Percentiles rank a stretch among this genome's conserved stretches.
phyloP scores from a whole-genome alignment of 352 stramenopile species.

The Phytophthora pini region DNA sequence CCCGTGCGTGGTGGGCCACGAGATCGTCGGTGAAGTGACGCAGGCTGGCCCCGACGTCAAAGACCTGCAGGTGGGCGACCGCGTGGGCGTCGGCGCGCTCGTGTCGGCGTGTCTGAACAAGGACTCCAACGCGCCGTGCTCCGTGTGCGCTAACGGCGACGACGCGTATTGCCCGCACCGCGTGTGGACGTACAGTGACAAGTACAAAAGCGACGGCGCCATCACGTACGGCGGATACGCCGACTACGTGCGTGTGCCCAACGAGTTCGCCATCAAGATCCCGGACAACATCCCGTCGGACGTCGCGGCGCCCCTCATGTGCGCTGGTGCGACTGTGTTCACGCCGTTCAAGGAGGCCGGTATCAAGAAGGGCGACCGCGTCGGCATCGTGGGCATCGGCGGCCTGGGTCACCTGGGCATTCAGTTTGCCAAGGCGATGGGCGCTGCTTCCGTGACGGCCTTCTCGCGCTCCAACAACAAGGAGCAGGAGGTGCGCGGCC shows the following conservation, averaged over 20 bases:
- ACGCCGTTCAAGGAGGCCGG: conserved; percentile 50
- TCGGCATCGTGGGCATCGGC: conserved; percentile 85
- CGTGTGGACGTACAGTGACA: conserved; percentile 59
- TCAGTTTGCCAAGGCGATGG: conserved; percentile 82
- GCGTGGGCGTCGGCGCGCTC: conserved; percentile 23
- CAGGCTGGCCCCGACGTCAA: conserved; percentile 22
- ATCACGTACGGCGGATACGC: conserved; percentile 70
- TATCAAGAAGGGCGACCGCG: conserved; percentile 53
- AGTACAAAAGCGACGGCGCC: conserved; percentile 45
- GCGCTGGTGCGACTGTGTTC: conserved; percentile 24
- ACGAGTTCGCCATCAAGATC: conserved; percentile 62
- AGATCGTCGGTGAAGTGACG: conserved; percentile 38
- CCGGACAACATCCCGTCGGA: conserved; percentile 29
- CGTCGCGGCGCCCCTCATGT: conserved; percentile 21
- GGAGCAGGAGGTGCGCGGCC: conserved; percentile 48
- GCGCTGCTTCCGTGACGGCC: conserved; percentile 55
- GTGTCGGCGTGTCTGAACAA: conserved; percentile 65
- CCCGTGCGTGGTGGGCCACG: conserved; percentile 54
- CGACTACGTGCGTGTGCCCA: conserved; percentile 66
- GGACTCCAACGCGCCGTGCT: conserved; percentile 56
- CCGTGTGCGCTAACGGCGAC: conserved; percentile 52
- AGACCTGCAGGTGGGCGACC: conserved; percentile 22
- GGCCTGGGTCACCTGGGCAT: conserved; percentile 88
- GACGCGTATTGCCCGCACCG: conserved; percentile 67
- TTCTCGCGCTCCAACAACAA: conserved; percentile 77